Evolutionary conservation across 257 asterid genomes (phyloP).

Genomic region (Cordia subcordata): DNA sequence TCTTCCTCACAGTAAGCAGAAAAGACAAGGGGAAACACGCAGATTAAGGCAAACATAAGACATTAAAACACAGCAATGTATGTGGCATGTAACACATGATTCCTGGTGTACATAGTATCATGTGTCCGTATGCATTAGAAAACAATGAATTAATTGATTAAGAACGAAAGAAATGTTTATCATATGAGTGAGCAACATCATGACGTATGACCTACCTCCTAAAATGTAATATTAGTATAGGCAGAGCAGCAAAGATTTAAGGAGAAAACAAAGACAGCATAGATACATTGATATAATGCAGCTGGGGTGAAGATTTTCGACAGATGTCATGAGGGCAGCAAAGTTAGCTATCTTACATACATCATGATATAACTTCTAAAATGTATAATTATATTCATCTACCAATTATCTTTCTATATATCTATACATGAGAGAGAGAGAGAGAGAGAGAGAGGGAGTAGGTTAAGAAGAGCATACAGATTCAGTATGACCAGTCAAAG

Average conservation of each 20-base stretch:
- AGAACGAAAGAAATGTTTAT: background rate
- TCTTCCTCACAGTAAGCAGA: background rate
- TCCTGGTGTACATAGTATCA: background rate
- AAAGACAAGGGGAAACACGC: background rate
- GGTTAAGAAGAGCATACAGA: constrained; percentile 52
- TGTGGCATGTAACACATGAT: background rate
- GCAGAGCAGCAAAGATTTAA: no score
- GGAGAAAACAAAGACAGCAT: no score
- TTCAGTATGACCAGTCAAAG: constrained; percentile 90
- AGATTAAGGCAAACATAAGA: background rate
- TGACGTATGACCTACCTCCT: background rate
- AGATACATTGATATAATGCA: no score
- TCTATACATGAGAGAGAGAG: background rate
- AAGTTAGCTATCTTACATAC: no score
- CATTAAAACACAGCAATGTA: background rate
- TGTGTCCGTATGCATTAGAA: background rate
- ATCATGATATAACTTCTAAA: no score
- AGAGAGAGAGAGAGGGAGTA: background rate
- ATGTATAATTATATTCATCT: background rate
- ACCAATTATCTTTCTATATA: background rate
- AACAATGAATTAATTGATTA: no score
- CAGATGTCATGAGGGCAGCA: no score
- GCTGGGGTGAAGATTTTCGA: no score
- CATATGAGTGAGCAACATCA: background rate
- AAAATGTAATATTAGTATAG: background rate